A percentile compares a stretch with the other conserved stretches of the same genome.
phyloP scores from a whole-genome alignment of 1,284 basidiomycete species.

The Sphaerobolus stellatus region DNA sequence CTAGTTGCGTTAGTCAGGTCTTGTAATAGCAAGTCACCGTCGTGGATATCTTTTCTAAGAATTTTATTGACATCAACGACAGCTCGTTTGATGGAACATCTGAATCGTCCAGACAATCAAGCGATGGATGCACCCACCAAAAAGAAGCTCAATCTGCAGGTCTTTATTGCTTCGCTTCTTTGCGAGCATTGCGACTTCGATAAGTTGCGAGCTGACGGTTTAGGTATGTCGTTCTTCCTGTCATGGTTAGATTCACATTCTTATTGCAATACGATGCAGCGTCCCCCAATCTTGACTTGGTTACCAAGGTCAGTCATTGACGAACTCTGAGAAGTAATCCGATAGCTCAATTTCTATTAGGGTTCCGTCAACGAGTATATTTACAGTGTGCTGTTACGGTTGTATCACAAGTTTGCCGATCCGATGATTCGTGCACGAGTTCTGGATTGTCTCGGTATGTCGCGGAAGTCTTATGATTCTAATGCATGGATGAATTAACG shows the following conservation, averaged over 20 bases:
- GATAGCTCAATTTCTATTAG: conserved; percentile 34
- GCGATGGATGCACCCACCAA: conserved; percentile 34
- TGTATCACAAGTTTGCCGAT: conserved; percentile 66
- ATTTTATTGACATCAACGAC: neutral
- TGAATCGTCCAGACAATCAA: conserved; percentile 37
- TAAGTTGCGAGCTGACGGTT: conserved; percentile 57
- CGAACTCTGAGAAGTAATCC: conserved; percentile 2
- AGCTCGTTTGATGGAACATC: conserved; percentile 61
- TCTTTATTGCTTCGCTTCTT: conserved; percentile 81
- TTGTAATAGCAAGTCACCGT: conserved; percentile 62
- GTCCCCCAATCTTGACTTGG: conserved; percentile 55
- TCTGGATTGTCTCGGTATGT: conserved; percentile 78
- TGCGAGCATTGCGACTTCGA: conserved; percentile 91
- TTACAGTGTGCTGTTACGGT: conserved; percentile 66
- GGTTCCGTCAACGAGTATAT: conserved; percentile 80
- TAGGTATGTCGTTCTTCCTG: conserved; percentile 39
- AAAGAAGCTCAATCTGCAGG: conserved; percentile 57
- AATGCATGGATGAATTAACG: neutral
- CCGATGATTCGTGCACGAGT: conserved; percentile 59
- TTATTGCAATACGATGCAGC: conserved; percentile 33
- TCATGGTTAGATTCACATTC: neutral
- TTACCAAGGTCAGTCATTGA: conserved; percentile 50
- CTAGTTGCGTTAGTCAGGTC: conserved; percentile 79
- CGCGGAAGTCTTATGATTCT: neutral
- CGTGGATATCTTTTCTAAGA: neutral